Percentiles rank a stretch among this genome's conserved stretches.
Conservation (phyloP, 2,329 filamentous ascomycete species). For the Scolecobasidium constrictum region DNA sequence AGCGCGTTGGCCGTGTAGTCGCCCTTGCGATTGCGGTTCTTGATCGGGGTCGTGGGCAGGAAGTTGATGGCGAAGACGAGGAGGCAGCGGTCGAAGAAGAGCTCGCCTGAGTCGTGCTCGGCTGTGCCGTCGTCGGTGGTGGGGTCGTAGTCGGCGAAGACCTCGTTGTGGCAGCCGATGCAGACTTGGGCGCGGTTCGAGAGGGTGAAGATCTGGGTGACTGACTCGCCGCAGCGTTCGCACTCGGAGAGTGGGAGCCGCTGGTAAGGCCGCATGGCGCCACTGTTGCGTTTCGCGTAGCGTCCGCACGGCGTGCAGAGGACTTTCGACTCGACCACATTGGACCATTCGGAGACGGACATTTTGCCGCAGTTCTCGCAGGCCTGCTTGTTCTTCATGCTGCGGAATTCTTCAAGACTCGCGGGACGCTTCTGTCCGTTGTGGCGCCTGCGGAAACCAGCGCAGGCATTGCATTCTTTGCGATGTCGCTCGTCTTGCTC, state of each 20-base stretch:
- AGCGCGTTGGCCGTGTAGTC: no score
- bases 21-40: neutral
- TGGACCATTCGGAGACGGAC: neutral
- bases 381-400: neutral
- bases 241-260: neutral
- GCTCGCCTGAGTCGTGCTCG: neutral
- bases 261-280: neutral
- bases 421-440: neutral
- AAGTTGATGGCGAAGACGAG: neutral
- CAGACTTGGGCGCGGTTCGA: neutral
- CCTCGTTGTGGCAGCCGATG: neutral
- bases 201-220: neutral
- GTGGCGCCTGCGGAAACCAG: neutral
- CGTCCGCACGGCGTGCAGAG: neutral
- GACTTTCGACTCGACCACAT: neutral
- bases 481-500: neutral
- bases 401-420: neutral
- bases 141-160: neutral
- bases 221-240: neutral
- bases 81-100: neutral
- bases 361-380: neutral
- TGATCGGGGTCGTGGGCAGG: neutral
- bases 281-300: neutral
- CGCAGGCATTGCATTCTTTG: neutral
- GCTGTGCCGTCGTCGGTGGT: no score